Evolutionary conservation across 257 asterid species (phyloP).

Genomic region (Solanum chiquidenum): DNA sequence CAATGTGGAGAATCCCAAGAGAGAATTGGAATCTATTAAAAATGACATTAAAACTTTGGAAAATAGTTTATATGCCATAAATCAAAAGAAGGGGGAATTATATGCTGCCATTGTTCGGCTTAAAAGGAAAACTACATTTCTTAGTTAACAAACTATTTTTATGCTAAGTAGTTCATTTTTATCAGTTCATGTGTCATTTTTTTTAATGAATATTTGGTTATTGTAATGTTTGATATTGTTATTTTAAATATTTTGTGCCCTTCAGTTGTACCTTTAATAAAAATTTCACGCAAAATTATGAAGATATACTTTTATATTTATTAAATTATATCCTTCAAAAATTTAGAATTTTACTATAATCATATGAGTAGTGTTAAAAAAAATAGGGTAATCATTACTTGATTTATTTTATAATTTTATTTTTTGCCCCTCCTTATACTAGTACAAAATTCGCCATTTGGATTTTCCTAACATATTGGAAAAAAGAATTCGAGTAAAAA

Average conservation of each 20-base stretch:
- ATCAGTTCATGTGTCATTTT: not conserved
- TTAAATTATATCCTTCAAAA: no score
- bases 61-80: not conserved
- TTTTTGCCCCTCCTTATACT: not conserved
- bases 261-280: not conserved
- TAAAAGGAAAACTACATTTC: not conserved
- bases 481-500: no score
- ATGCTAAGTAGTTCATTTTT: not conserved
- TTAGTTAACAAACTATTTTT: not conserved
- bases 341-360: no score
- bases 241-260: not conserved
- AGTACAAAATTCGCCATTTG: not conserved
- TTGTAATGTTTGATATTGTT: not conserved
- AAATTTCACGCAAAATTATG: not conserved
- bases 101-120: not conserved
- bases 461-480: no score
- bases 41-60: not conserved
- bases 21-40: not conserved
- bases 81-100: not conserved
- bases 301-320: not conserved
- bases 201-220: not conserved
- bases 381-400: not conserved
- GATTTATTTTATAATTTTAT: no score
- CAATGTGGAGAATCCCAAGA: not conserved
- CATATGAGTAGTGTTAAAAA: no score